Conservation (phyloP, 2,329 filamentous ascomycete genomes). For the Colletotrichum coccodes region DNA sequence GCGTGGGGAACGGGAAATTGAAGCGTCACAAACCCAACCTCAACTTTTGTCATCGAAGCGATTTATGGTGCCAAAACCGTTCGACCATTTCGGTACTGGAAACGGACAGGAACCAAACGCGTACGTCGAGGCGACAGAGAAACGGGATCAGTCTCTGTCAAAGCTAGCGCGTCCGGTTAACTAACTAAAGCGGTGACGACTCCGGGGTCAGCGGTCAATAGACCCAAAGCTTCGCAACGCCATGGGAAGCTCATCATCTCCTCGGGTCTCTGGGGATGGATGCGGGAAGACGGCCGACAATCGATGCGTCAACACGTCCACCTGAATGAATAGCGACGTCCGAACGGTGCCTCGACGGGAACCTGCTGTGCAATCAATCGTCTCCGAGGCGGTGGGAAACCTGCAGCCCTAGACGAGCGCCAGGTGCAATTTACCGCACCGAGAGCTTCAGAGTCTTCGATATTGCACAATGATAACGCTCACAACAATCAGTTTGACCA, state of each 20-base stretch:
- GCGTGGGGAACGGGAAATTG: slow-evolving; percentile 34
- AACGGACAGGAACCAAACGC: slow-evolving; percentile 13
- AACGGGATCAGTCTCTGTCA: slow-evolving; percentile 1
- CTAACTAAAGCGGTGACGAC: slow-evolving; percentile 8
- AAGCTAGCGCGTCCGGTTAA: slow-evolving; percentile 10
- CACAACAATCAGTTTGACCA: neutral
- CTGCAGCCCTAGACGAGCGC: neutral
- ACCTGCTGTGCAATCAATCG: neutral
- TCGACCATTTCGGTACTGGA: neutral
- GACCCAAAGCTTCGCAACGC: slow-evolving; percentile 8
- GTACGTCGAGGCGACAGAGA: slow-evolving; percentile 11
- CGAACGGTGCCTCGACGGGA: neutral
- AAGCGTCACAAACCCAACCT: slow-evolving; percentile 15
- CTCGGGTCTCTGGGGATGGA: neutral
- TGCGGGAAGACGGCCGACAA: slow-evolving; percentile 19
- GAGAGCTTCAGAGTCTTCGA: neutral
- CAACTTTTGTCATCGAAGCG: slow-evolving; percentile 5
- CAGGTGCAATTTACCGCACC: neutral
- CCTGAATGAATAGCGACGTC: slow-evolving; percentile 19
- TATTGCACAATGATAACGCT: neutral
- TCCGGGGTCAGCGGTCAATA: slow-evolving; percentile 22
- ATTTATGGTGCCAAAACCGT: slow-evolving; percentile 9
- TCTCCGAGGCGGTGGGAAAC: neutral
- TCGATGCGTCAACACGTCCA: slow-evolving; percentile 1
- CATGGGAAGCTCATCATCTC: neutral